Base-by-base conservation (phyloP, 371 early-diverging fungal genomes). In the Mortierella sp. region DNA sequence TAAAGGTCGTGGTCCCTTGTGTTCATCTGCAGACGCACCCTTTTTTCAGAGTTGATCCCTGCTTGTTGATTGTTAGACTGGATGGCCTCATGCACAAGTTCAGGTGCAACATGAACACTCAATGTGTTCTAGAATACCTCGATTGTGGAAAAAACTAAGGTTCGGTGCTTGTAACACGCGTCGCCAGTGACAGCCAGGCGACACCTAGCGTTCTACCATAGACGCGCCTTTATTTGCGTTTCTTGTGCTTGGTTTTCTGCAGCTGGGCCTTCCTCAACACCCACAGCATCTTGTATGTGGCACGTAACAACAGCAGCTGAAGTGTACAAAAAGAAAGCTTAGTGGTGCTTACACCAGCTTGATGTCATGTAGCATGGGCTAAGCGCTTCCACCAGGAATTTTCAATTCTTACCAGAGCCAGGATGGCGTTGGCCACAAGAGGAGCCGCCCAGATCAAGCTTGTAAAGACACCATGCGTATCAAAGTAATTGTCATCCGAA, bases 401-500 rank as follows among this genome's bases (percentile, higher is more conserved):
- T 16, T 26, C 23, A 16, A 16, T 12, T 7, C 61, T 51, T 64
- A 69, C 76, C 46, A 65, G 54, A 1, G 61, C 65, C 0, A 74
- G 39, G 10, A 64, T 30, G 19, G 65, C 64, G 26, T 74, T 74
- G n/a, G 21, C 49, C 19, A 74, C 58, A 24, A 61, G 69, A 3
- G 76, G 76, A 0, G 50, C 51, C 0, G 76, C 64, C 76, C 76
- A 74, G 31, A 74, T 62, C 24, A 69, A 21, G 21, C 65, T 57
- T 0, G 61, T 54, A 54, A 74, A 74, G 51, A 74, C 69, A 14
- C 76, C 76, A 46, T 64, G 65, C 2, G 54, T n/a, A n/a, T 74
- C 76, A 60, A 74, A 74, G 49, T 74, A 74, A 43, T 74, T 74
- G 62, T 74, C 76, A 19, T 68, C 65, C 27, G 76, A 64, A 57